A percentile compares a stretch with the other conserved stretches of the same genome.
phyloP scores from a whole-genome alignment of 2,329 filamentous ascomycete species.

The Diplodia corticola region DNA sequence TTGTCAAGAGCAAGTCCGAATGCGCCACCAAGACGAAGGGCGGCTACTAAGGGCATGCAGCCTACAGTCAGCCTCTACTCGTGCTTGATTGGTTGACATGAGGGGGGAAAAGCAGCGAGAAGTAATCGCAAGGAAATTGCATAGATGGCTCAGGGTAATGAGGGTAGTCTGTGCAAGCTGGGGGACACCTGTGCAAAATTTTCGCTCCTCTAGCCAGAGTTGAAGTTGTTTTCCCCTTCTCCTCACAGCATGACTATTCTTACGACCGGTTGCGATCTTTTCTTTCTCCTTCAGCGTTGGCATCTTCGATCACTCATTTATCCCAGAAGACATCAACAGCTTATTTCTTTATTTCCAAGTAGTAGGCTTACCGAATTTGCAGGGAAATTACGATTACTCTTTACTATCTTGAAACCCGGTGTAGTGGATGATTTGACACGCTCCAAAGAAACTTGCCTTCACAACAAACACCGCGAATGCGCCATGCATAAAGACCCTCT shows the following conservation, averaged over 20 bases:
- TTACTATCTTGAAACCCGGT: neutral
- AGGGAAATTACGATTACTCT: neutral
- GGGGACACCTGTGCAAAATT: neutral
- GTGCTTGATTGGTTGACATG: neutral
- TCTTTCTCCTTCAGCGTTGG: neutral
- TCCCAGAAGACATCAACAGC: neutral
- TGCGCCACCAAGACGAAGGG: constrained; percentile 28
- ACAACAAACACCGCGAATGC: neutral
- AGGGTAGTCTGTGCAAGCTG: neutral
- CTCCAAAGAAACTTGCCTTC: neutral
- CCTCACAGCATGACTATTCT: neutral
- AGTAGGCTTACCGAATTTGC: neutral
- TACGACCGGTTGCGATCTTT: neutral
- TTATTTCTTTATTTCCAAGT: neutral
- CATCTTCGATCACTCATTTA: neutral
- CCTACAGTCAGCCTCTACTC: neutral
- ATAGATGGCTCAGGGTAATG: neutral
- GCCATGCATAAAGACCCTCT: neutral
- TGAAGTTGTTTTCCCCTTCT: neutral
- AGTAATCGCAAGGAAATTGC: neutral
- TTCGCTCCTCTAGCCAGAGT: neutral
- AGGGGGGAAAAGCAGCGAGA: neutral
- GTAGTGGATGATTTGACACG: neutral
- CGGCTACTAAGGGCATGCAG: constrained; percentile 7
- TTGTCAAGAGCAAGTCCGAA: constrained; percentile 28